phyloP scores from a whole-genome alignment of 371 early-diverging fungal genomes.

The Dichotomocladium elegans region DNA sequence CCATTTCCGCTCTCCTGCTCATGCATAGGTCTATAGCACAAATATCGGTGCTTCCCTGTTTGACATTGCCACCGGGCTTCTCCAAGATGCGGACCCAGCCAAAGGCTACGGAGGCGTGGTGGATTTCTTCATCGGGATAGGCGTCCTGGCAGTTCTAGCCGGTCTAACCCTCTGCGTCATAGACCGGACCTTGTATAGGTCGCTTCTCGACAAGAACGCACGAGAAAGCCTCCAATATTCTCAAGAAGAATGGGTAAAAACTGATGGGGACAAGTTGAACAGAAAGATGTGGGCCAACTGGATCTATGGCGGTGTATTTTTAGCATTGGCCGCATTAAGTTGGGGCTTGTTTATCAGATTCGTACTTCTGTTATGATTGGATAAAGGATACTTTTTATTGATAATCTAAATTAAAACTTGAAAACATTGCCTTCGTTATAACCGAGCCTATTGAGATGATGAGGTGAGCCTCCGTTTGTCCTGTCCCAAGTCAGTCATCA shows the following conservation, averaged over 20 bases:
- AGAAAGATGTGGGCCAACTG: constrained; percentile 7
- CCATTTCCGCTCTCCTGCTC: no score
- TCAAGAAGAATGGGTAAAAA: neutral
- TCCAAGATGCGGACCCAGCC: constrained; percentile 48
- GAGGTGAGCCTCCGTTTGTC: no score
- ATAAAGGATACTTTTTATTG: neutral
- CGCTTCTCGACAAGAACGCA: constrained; percentile 5
- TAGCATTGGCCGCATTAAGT: constrained; percentile 3
- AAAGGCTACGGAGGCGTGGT: constrained; percentile 49
- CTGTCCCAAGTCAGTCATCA: no score
- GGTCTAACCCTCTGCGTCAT: constrained; percentile 38
- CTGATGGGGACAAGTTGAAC: neutral
- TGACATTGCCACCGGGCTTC: constrained; percentile 59
- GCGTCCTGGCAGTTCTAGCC: constrained; percentile 33
- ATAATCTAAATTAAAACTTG: constrained; percentile 67
- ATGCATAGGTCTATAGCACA: no score
- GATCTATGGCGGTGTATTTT: constrained; percentile 8
- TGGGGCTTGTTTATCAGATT: constrained; percentile 10
- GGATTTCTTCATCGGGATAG: constrained; percentile 46
- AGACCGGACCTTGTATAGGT: constrained; percentile 29
- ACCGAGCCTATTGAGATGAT: constrained; percentile 54
- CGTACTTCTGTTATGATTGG: constrained; percentile 3
- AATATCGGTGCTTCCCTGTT: constrained; percentile 63
- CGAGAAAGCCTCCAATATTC: neutral
- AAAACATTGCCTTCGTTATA: constrained; percentile 74